phyloP scores from a whole-genome alignment of 1,284 basidiomycete genomes.

The Malassezia equina region DNA sequence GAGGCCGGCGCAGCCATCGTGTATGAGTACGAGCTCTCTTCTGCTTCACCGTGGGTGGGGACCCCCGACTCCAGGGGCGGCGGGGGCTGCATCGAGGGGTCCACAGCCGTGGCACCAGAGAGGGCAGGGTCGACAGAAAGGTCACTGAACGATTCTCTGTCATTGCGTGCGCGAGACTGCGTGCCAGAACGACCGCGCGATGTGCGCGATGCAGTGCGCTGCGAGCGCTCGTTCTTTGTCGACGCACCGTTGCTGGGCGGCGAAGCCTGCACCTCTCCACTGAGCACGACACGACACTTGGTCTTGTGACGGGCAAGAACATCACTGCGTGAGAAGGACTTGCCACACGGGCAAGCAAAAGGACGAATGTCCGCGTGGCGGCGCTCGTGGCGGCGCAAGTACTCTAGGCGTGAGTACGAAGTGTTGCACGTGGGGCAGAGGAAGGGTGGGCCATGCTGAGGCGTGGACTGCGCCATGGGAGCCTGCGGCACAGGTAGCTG shows the following conservation, averaged over 20 bases:
- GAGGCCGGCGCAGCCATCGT: background rate
- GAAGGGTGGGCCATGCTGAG: conserved; percentile 36
- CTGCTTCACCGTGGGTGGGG: background rate
- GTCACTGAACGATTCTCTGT: conserved; percentile 3
- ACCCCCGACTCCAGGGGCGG: conserved; percentile 11
- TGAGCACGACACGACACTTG: conserved; percentile 37
- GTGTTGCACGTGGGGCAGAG: conserved; percentile 44
- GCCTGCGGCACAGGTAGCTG: background rate
- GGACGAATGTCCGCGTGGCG: conserved; percentile 45
- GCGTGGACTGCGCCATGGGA: conserved; percentile 6
- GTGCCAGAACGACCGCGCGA: conserved; percentile 1
- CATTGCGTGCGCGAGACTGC: background rate
- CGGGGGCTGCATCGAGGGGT: conserved; percentile 17
- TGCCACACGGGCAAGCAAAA: conserved; percentile 45
- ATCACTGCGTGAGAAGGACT: conserved; percentile 45
- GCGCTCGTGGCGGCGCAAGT: conserved; percentile 42
- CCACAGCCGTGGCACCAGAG: conserved; percentile 4
- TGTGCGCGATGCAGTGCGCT: conserved; percentile 1
- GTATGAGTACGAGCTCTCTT: background rate
- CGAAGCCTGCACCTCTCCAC: conserved; percentile 21
- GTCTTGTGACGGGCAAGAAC: conserved; percentile 43
- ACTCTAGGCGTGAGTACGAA: conserved; percentile 45
- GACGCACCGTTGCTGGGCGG: conserved; percentile 12
- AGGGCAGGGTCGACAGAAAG: conserved; percentile 16
- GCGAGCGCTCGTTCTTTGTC: background rate